Percentiles rank a stretch among this genome's conserved stretches.
phyloP scores from a whole-genome alignment of 148 eudicot genomes.

The Amaranthus hypochondriacus region DNA sequence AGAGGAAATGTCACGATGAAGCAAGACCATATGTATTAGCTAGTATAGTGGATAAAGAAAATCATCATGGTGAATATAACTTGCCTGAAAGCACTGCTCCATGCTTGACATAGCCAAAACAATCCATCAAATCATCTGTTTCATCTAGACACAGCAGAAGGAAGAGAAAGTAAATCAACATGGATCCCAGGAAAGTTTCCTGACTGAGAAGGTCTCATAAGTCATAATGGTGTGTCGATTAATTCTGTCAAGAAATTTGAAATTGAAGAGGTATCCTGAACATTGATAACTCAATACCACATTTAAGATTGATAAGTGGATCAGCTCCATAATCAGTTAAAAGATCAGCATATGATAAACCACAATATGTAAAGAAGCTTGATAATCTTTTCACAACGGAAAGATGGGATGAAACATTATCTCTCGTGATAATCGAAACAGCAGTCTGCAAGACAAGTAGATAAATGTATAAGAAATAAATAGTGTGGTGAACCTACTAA shows the following conservation, averaged over 20 bases:
- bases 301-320: constrained; percentile 28
- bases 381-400: constrained; percentile 49
- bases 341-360: constrained; percentile 58
- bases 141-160: constrained; percentile 40
- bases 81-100: constrained; percentile 87
- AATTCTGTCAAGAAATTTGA: background rate
- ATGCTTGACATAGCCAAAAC: constrained; percentile 63
- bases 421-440: constrained; percentile 46
- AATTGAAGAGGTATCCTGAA: constrained; percentile 8
- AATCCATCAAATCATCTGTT: constrained; percentile 43
- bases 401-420: constrained; percentile 36
- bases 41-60: constrained; percentile 11
- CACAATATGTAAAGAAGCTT: constrained; percentile 51
- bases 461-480: background rate
- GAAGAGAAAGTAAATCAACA: background rate
- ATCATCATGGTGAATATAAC: constrained; percentile 13
- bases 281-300: constrained; percentile 38
- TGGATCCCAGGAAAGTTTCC: background rate
- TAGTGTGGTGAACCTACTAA: background rate
- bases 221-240: background rate
- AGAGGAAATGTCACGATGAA: constrained; percentile 8
- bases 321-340: constrained; percentile 60
- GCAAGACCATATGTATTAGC: background rate
- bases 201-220: background rate
- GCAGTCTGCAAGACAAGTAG: constrained; percentile 46